phyloP scores from a whole-genome alignment of 2,329 filamentous ascomycete species.

The Neodidymelliopsis sp. region DNA sequence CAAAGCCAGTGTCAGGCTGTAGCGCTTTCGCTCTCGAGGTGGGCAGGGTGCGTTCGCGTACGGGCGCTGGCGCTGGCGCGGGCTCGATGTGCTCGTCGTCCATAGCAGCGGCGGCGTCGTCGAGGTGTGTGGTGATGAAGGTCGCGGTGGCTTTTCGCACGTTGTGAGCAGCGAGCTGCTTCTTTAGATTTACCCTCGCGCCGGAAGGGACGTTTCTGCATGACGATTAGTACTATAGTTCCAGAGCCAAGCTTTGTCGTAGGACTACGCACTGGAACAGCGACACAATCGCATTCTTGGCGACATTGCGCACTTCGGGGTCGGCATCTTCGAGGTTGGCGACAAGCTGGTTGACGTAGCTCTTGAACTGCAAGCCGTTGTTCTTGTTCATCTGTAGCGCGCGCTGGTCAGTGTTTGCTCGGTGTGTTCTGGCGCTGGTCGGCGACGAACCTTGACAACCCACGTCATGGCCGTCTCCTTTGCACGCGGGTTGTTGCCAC shows the following conservation, averaged over 20 bases:
- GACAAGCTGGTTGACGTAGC: conserved; percentile 83
- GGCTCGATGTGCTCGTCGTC: conserved; percentile 15
- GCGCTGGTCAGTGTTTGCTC: conserved; percentile 9
- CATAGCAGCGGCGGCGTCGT: conserved; percentile 64
- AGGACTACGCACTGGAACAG: conserved; percentile 72
- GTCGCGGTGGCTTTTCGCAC: conserved; percentile 86
- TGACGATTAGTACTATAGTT: conserved; percentile 24
- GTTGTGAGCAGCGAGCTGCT: conserved; percentile 81
- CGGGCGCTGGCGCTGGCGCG: conserved; percentile 29
- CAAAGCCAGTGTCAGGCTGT: conserved; percentile 54
- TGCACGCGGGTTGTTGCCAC: conserved; percentile 80
- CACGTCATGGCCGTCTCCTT: conserved; percentile 87
- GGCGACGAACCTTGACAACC: conserved; percentile 71
- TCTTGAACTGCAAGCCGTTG: conserved; percentile 79
- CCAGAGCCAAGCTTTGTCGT: not conserved
- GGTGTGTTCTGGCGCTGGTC: too few species aligned
- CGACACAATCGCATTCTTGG: conserved; percentile 83
- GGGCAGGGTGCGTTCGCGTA: conserved; percentile 34
- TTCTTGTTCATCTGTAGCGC: conserved; percentile 79
- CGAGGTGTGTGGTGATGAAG: conserved; percentile 79
- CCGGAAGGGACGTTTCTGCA: conserved; percentile 75
- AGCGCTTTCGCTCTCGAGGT: conserved; percentile 45
- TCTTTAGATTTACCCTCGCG: conserved; percentile 88
- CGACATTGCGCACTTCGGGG: conserved; percentile 82
- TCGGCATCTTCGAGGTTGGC: conserved; percentile 90